phyloP scores from a whole-genome alignment of 208 protist genomes.

The Herpetomonas samuelpessoai region DNA sequence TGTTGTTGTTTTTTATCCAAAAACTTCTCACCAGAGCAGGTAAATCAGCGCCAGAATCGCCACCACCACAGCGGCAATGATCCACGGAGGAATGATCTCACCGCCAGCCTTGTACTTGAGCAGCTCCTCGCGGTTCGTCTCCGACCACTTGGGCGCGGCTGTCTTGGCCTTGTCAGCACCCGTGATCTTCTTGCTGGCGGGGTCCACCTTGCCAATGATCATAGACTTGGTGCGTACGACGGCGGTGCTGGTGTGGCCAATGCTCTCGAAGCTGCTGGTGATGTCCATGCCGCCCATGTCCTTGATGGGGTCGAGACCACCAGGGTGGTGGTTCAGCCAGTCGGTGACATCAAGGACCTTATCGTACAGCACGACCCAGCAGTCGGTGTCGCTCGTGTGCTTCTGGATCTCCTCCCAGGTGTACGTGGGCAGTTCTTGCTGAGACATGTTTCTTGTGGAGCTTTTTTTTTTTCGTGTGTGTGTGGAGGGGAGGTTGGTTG shows the following conservation, averaged over 20 bases:
- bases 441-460: conserved; percentile 31
- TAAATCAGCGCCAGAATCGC: conserved; percentile 33
- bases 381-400: conserved; percentile 87
- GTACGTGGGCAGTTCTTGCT: conserved; percentile 40
- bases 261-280: conserved; percentile 82
- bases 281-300: conserved; percentile 78
- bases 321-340: conserved; percentile 90
- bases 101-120: conserved; percentile 56
- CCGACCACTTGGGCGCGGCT: conserved; percentile 37
- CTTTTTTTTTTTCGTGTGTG: conserved; percentile 6
- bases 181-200: conserved; percentile 21
- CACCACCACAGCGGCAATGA: conserved; percentile 30
- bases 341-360: conserved; percentile 91
- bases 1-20: conserved; percentile 1
- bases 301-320: conserved; percentile 83
- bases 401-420: conserved; percentile 88
- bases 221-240: conserved; percentile 57
- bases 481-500: conserved; percentile 12
- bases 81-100: conserved; percentile 44
- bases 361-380: conserved; percentile 92
- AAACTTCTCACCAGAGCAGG: conserved; percentile 16
- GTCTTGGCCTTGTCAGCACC: conserved; percentile 7
- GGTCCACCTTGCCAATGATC: conserved; percentile 71
- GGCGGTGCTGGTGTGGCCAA: conserved; percentile 72
- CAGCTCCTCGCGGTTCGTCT: conserved; percentile 48